Base-by-base conservation (phyloP, 2,329 filamentous ascomycete genomes). In the Phaeosphaeriaceae sp. region DNA sequence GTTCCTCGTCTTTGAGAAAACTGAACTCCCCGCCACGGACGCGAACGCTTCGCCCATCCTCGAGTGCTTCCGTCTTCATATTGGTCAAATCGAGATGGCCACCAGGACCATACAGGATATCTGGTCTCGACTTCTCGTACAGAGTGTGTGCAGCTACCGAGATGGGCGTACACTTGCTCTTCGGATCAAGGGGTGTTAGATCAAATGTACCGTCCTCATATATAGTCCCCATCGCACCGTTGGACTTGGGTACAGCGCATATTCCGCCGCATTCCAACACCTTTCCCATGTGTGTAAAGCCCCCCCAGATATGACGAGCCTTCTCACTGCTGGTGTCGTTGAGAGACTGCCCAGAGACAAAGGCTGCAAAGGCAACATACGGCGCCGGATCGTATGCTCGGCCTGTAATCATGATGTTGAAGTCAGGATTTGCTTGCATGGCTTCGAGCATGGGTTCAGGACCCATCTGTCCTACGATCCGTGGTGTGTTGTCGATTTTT, bases 101-200 rank as follows among this genome's bases (percentile, higher is more conserved):
- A 0, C 84, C 85, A 0, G 84, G 85, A 0, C 84, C 84, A 5
- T 72, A 58, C 1, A 86, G 64, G 1, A 82, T 63, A 65, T 86
- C 84, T 0, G 85, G 84, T 17, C 84, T 67, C 0, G 79, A 76
- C 58, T 86, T 86, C 71, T 86, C 84, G 51, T 86, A 86, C 10
- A 86, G 67, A 0, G 83, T 81, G 59, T 86, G 84, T 0, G 84
- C 82, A 0, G 83, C 83, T 0, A 86, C 83, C 0, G 80, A 81
- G 0, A 81, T 54, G 0, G 82, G 78, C 0, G 81, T 85, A 58
- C 84, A 86, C 1, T 71, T 71, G 0, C 79, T 74, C 0, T 61
- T 60, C 0, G 79, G 74, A 5, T 76, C 71, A 0, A 80, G 64
- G 0, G 84, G 83, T 1, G 67, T 64, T 2, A 86, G 73, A 45